phyloP scores from a whole-genome alignment of 257 asterid genomes.

The Ilex asprella region DNA sequence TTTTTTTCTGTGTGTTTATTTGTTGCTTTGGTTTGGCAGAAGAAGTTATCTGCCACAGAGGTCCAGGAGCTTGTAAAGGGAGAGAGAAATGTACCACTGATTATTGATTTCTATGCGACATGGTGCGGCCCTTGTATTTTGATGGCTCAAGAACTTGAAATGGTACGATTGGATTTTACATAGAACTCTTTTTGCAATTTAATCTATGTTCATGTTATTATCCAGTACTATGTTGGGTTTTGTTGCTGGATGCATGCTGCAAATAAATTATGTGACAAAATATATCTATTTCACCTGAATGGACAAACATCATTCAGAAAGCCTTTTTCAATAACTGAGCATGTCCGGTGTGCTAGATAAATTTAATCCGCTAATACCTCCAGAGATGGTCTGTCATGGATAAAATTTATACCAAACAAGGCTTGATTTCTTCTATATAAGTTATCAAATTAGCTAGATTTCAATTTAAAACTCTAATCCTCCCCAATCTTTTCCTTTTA shows the following conservation, averaged over 20 bases:
- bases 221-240: neutral
- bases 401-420: too few species aligned
- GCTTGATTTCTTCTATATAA: too few species aligned
- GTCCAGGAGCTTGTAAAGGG: slow-evolving; percentile 75
- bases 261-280: neutral
- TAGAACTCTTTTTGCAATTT: neutral
- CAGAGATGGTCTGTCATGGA: too few species aligned
- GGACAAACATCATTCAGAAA: neutral
- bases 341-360: neutral
- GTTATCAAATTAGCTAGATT: too few species aligned
- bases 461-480: too few species aligned
- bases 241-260: neutral
- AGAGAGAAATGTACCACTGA: slow-evolving; percentile 70
- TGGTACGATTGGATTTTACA: slow-evolving; percentile 41
- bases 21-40: slow-evolving; percentile 34
- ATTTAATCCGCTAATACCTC: too few species aligned
- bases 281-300: neutral
- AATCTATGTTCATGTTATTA: neutral
- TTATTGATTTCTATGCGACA: slow-evolving; percentile 90
- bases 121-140: slow-evolving; percentile 99
- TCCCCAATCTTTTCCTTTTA: too few species aligned
- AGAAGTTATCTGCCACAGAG: slow-evolving; percentile 75
- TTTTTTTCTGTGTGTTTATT: neutral
- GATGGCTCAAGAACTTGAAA: slow-evolving; percentile 99
- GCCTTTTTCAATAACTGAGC: neutral